Base-by-base conservation (phyloP, 176 grass and related monocot genomes). In the Chloris gayana region DNA sequence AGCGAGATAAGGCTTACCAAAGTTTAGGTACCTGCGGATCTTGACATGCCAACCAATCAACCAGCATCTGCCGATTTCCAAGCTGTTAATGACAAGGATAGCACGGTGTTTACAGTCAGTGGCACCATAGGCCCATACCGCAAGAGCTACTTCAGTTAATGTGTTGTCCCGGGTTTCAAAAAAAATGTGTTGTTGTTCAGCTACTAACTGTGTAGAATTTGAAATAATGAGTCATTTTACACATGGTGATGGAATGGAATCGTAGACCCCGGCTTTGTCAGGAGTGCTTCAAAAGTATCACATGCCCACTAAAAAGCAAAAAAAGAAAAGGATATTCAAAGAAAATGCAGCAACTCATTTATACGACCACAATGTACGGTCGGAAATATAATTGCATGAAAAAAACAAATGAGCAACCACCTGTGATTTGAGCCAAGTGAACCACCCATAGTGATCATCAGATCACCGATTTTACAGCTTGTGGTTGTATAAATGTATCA, bases 11-110 rank as follows among this genome's bases (percentile, higher is more conserved):
- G 7, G 26, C 26, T 26, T 64, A 56, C 5, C 17, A 67, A 45
- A 21, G 25, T 58, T 41, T 74, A 41, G 60, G 64, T 33, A 47
- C 46, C 70, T 35, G 42, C 21, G 3, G 26, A 74, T 41, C 87
- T 75, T 84, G 76, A 61, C 54, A 70, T 63, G 45, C 70, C 41
- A 84, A 84, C 69, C 26, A 26, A 35, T 25, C 33, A 64, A 84
- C 50, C 33, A 41, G 45, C 42, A 70, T 17, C 19, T 54, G 59
- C 33, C 3, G 69, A 22, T 12, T 80, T 27, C 2, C 14, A 0
- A 83, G 51, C 14, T 72, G 27, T 42, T 34, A 1, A 32, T 9
- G 14, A 63, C 6, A 19, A 64, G 1, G 9, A 13, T 29, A 29
- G 12, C 25, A 61, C n/a, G 26, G 12, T 29, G 11, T 25, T 58